Evolutionary conservation across 2,329 filamentous ascomycete genomes (phyloP).

Genomic region (Xylariaceae sp.): DNA sequence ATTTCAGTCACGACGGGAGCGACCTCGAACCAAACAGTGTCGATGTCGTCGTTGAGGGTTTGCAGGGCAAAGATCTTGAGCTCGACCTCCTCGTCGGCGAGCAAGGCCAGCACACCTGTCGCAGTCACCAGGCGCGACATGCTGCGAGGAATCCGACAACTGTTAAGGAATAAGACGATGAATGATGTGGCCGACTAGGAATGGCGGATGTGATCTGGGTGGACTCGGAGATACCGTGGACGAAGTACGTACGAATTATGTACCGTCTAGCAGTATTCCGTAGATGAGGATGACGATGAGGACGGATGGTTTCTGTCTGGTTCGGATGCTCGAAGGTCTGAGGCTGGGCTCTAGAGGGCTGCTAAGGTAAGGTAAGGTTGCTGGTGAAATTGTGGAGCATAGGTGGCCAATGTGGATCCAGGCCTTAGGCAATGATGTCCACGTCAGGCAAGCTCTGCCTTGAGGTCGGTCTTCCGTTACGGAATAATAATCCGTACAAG

Average conservation of each 20-base stretch:
- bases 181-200: not conserved
- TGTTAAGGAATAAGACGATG: not conserved
- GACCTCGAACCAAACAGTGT: conserved; percentile 96
- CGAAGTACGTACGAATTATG: not conserved
- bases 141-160: conserved; percentile 25
- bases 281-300: not conserved
- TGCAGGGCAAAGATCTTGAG: conserved; percentile 93
- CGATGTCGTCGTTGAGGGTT: conserved; percentile 92
- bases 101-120: conserved; percentile 88
- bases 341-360: not conserved
- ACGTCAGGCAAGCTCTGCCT: not conserved
- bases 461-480: too few species aligned
- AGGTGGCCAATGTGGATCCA: not conserved
- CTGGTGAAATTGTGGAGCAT: not conserved
- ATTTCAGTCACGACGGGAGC: conserved; percentile 89
- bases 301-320: not conserved
- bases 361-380: not conserved
- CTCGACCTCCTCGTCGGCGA: conserved; percentile 89
- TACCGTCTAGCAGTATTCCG: not conserved
- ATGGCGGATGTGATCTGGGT: not conserved
- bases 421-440: not conserved
- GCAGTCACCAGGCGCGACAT: conserved; percentile 96
- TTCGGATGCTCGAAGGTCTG: not conserved
- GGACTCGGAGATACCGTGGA: not conserved
- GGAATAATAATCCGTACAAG: too few species aligned